A percentile compares a stretch with the other conserved stretches of the same genome.
Conservation (phyloP, 2,329 filamentous ascomycete species). For the Neoscytalidium dimidiatum region DNA sequence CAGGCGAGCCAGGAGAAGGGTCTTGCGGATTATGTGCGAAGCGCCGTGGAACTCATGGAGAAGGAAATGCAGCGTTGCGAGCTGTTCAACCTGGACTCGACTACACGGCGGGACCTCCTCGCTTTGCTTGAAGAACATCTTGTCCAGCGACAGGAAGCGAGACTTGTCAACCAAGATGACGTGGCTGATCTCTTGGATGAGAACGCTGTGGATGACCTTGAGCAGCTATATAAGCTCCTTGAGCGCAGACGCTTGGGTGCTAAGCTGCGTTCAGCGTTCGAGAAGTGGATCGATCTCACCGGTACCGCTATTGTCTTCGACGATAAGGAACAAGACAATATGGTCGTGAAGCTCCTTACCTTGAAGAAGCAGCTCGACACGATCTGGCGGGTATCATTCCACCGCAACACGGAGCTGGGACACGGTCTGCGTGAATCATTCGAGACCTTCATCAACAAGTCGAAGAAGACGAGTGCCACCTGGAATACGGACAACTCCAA, state of each 20-base stretch:
- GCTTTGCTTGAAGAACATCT: constrained; percentile 72
- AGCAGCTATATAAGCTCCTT: constrained; percentile 76
- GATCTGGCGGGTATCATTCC: constrained; percentile 76
- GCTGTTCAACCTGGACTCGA: constrained; percentile 76
- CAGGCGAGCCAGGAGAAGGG: constrained; percentile 61
- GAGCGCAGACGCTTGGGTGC: constrained; percentile 69
- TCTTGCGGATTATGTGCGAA: constrained; percentile 74
- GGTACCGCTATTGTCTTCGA: constrained; percentile 80
- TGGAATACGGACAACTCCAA: constrained; percentile 87
- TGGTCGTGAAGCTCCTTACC: constrained; percentile 80
- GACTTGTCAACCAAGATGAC: constrained; percentile 61
- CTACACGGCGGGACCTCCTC: constrained; percentile 77
- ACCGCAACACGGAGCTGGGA: constrained; percentile 72
- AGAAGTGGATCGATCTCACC: constrained; percentile 73
- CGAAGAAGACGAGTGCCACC: constrained; percentile 67
- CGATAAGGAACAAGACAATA: constrained; percentile 74
- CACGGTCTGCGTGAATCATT: constrained; percentile 84
- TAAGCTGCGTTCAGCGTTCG: constrained; percentile 72
- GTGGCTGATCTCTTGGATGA: constrained; percentile 73
- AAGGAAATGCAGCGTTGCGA: constrained; percentile 77
- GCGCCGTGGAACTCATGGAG: constrained; percentile 68
- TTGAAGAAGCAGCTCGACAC: constrained; percentile 79
- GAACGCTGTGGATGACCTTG: constrained; percentile 69
- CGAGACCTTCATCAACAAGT: constrained; percentile 87
- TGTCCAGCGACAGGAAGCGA: constrained; percentile 65